Evolutionary conservation across 192 early-diverging fungal genomes (phyloP), one percentile per base, ranked within the genome.

Genomic region (Rhizophagus clarus): DNA sequence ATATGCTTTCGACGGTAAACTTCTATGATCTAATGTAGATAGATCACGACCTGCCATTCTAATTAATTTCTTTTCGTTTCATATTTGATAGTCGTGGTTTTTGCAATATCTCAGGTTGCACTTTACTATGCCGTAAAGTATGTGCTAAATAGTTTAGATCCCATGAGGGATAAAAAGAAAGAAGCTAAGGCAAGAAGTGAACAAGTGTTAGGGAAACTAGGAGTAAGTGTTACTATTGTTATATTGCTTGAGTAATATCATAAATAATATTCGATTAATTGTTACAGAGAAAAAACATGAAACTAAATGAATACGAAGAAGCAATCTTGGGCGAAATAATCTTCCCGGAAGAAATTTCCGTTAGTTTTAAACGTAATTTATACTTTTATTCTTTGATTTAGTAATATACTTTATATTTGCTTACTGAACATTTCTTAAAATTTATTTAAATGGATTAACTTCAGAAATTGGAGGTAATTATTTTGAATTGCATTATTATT

Each of bases 291-390:
- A 88, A 88, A 66, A 88, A 93, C 81, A 74, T 98, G 71, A 91
- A 95, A 80, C 84, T 98, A 75, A 95, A 89, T 69, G 96, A 97
- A 81, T 93, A 99, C 83, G 98, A 99, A 85, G 90, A 93, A 81
- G 91, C 96, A 24, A 98, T 99, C 80, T 95, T 95, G 71, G 82
- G 93, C 69, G 98, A 99, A 84, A 95, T 99, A 9, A 94, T 99
- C 64, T 91, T 94, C 79, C 91, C 96, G 26, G 95, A 97, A 61
- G 98, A 99, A 75, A 95, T 98, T 73, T 75, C 87, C 22, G 93
- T 97, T 42, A 84, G 87, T 45, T 99, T 99, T 85, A 86, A 85
- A 22, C 94, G 94, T 95, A 85, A 85, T 60, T 31, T 24, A 63
- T 1, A 22, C n/a, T 51, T 60, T 34, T 51, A 31, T 24, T 31